Evolutionary conservation across 805 yeast genomes (phyloP).

Genomic region (Pichia membranifaciens): DNA sequence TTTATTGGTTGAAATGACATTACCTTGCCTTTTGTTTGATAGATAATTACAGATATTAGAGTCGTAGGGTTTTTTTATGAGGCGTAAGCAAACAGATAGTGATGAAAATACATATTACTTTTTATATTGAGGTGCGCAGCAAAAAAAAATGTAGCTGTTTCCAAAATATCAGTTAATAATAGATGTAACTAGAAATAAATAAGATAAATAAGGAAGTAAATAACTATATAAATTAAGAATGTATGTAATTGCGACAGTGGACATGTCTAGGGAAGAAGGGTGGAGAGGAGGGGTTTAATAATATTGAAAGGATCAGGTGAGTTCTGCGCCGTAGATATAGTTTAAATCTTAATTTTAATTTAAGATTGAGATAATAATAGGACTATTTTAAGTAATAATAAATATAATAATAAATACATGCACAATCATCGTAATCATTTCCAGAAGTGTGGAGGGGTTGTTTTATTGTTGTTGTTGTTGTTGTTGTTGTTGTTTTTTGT

Average conservation of each 20-base stretch:
- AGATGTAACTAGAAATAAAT: slow-evolving; percentile 1
- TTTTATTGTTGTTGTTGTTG: slow-evolving; percentile 1
- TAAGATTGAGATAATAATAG: background rate
- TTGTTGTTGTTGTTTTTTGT: slow-evolving; percentile 4
- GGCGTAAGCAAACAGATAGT: too few species aligned
- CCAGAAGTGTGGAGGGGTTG: background rate
- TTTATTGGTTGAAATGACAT: slow-evolving; percentile 60
- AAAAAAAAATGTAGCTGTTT: background rate
- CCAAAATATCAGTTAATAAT: slow-evolving; percentile 1
- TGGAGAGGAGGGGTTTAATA: too few species aligned
- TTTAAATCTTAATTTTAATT: background rate
- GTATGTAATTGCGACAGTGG: background rate
- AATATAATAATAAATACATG: slow-evolving; percentile 12
- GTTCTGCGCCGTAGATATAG: background rate
- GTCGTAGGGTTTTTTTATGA: too few species aligned
- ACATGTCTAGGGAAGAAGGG: background rate
- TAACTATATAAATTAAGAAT: slow-evolving; percentile 2
- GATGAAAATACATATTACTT: too few species aligned
- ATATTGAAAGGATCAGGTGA: background rate
- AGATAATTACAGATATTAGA: too few species aligned
- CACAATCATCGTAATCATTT: slow-evolving; percentile 8
- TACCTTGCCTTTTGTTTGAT: too few species aligned
- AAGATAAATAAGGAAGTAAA: slow-evolving; percentile 2
- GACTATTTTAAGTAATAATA: slow-evolving; percentile 2
- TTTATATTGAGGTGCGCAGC: background rate